A percentile compares a stretch with the other conserved stretches of the same genome.
Evolutionary conservation across 805 yeast species (phyloP).

Genomic region (Kuraishia borneana): DNA sequence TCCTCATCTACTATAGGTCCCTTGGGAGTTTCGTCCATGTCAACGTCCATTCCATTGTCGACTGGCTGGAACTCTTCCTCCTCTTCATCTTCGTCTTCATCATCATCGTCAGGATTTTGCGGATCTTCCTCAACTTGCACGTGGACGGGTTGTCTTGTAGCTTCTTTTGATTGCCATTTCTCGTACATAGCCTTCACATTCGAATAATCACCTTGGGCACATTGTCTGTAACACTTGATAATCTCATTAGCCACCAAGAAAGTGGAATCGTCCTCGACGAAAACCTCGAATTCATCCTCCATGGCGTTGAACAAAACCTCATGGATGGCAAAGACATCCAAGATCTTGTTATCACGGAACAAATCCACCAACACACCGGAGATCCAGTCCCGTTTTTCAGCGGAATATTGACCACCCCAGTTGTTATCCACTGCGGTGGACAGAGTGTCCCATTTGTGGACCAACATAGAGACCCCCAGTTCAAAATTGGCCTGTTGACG

Average conservation of each 20-base stretch:
- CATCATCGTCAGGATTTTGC: slow-evolving; percentile 45
- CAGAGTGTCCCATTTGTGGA: slow-evolving; percentile 86
- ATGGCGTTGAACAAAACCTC: slow-evolving; percentile 79
- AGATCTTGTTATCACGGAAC: slow-evolving; percentile 48
- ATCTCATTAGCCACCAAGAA: slow-evolving; percentile 59
- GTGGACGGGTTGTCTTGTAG: slow-evolving; percentile 17
- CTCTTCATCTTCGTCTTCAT: slow-evolving; percentile 34
- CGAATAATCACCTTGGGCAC: slow-evolving; percentile 37
- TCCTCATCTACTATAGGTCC: slow-evolving; percentile 85
- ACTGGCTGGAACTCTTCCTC: slow-evolving; percentile 17
- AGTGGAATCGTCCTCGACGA: slow-evolving; percentile 84
- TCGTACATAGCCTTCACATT: slow-evolving; percentile 49
- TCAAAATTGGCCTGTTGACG: slow-evolving; percentile 80
- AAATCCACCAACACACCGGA: slow-evolving; percentile 72
- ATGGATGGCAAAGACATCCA: slow-evolving; percentile 74
- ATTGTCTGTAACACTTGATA: slow-evolving; percentile 55
- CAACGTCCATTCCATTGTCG: slow-evolving; percentile 23
- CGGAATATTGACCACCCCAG: slow-evolving; percentile 95
- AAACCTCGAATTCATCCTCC: slow-evolving; percentile 90
- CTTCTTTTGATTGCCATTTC: slow-evolving; percentile 46
- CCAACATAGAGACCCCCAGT: slow-evolving; percentile 83
- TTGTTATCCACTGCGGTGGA: slow-evolving; percentile 79
- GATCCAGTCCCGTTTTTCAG: slow-evolving; percentile 93
- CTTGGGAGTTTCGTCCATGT: slow-evolving; percentile 19
- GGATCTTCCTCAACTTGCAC: slow-evolving; percentile 51